Evolutionary conservation across 2,329 filamentous ascomycete genomes (phyloP).

Genomic region (Helicocarpus griseus): DNA sequence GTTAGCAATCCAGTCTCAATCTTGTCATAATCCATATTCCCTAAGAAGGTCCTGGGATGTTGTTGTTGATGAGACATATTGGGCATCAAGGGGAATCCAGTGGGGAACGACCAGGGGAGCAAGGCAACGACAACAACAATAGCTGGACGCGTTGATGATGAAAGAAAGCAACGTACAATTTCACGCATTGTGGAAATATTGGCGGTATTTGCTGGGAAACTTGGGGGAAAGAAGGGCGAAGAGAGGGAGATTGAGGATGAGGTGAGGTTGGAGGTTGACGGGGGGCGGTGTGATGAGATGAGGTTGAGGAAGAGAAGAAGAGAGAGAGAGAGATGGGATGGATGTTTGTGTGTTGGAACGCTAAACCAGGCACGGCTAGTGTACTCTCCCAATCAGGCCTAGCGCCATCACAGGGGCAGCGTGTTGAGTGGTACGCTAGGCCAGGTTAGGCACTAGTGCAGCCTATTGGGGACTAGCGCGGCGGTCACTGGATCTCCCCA

Average conservation of each 20-base stretch:
- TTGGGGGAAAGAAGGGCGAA: conserved; percentile 10
- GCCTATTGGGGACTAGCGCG: not conserved
- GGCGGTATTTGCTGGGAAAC: conserved; percentile 6
- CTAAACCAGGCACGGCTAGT: not conserved
- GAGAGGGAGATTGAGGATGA: conserved; percentile 15
- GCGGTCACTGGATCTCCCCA: not conserved
- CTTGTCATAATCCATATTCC: conserved; percentile 4
- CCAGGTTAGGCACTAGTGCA: not conserved
- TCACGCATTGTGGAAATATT: conserved; percentile 55
- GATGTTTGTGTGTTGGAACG: not conserved
- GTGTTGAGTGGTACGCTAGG: not conserved
- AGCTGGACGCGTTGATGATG: conserved; percentile 26
- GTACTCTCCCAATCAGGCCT: not conserved
- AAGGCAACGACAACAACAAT: not conserved
- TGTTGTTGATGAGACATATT: not conserved
- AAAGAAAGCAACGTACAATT: conserved; percentile 49
- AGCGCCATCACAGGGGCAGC: not conserved
- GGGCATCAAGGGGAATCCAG: not conserved
- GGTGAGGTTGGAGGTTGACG: conserved; percentile 19
- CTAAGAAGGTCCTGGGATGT: conserved; percentile 15
- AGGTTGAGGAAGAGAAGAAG: conserved; percentile 5
- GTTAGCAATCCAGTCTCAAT: conserved; percentile 5
- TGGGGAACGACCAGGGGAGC: not conserved
- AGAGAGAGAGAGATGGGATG: not conserved
- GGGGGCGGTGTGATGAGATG: conserved; percentile 23